Conservation (phyloP, 495 filamentous ascomycete species). For the Penicillium maclennaniae region DNA sequence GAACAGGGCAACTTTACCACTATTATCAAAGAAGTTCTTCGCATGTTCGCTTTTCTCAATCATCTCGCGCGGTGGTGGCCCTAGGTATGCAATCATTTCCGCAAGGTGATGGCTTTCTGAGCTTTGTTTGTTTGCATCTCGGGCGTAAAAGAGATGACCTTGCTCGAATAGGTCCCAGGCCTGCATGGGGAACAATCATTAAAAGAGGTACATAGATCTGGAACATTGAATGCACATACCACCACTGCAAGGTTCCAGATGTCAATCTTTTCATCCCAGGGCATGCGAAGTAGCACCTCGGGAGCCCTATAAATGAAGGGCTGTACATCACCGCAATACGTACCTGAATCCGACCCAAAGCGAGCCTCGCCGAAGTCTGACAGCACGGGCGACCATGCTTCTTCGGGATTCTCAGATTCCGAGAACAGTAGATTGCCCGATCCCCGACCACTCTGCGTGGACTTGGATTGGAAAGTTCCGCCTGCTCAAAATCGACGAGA, state of each 20-base stretch:
- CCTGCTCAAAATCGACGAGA: constrained; percentile 24
- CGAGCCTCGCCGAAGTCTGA: constrained; percentile 30
- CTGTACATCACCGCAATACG: constrained; percentile 18
- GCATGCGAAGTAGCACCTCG: constrained; percentile 35
- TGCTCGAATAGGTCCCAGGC: constrained; percentile 44
- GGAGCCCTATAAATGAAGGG: constrained; percentile 39
- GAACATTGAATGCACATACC: constrained; percentile 22
- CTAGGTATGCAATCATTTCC: constrained; percentile 39
- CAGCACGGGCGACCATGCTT: constrained; percentile 18
- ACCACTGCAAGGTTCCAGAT: constrained; percentile 42
- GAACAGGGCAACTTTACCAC: no score
- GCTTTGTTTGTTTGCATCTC: constrained; percentile 29
- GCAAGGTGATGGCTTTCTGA: constrained; percentile 39
- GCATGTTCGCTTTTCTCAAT: constrained; percentile 27
- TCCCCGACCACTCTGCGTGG: constrained; percentile 16
- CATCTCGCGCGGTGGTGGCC: constrained; percentile 36
- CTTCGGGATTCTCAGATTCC: constrained; percentile 3
- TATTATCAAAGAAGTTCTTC: constrained; percentile 19
- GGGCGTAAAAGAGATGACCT: constrained; percentile 36
- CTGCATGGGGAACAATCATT: neutral
- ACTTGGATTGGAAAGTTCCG: constrained; percentile 19
- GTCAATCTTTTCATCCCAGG: constrained; percentile 38
- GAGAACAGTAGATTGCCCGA: constrained; percentile 24
- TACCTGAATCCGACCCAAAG: constrained; percentile 10
- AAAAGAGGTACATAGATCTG: constrained; percentile 1